phyloP scores from a whole-genome alignment of 768 basidiomycete genomes.

The Tulasnella sp. region DNA sequence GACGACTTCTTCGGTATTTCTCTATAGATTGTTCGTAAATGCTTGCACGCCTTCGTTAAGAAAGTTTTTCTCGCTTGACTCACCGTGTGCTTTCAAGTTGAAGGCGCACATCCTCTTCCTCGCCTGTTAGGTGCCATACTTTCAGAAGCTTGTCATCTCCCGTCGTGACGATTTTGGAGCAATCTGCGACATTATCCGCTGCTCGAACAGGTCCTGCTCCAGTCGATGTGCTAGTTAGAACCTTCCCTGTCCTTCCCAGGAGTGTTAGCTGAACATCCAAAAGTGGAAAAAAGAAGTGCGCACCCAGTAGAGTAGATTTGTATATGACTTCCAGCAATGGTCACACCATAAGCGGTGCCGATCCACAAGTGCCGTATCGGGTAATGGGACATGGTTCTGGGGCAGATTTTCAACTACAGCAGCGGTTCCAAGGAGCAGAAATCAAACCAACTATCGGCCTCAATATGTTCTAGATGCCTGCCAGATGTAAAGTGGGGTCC shows the following conservation, averaged over 20 bases:
- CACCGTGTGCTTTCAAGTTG: conserved; percentile 54
- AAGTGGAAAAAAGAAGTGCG: background rate
- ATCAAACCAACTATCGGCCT: too few relatives aligned
- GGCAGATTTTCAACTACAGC: too few relatives aligned
- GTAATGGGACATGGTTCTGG: conserved; percentile 1
- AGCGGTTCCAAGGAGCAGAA: too few relatives aligned
- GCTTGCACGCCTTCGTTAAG: background rate
- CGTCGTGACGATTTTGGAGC: background rate
- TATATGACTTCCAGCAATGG: conserved; percentile 3
- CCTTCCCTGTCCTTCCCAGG: background rate
- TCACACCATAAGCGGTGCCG: background rate
- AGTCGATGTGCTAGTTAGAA: background rate
- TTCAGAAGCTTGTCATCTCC: conserved; percentile 72
- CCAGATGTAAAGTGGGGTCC: too few relatives aligned
- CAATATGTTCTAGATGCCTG: too few relatives aligned
- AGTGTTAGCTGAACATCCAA: background rate
- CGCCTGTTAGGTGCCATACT: conserved; percentile 51
- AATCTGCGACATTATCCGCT: conserved; percentile 1
- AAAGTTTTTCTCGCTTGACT: background rate
- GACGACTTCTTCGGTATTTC: conserved; percentile 80
- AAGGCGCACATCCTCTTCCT: conserved; percentile 24
- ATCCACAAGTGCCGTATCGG: conserved; percentile 6
- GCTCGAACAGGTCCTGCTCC: background rate
- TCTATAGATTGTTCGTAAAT: conserved; percentile 31
- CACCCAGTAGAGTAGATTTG: conserved; percentile 6